These are phyloP conservation scores for Fragilariopsis cylindrus DNA, from an alignment of 108 stramenopile genomes.

Conservation along the genomic window DNA sequence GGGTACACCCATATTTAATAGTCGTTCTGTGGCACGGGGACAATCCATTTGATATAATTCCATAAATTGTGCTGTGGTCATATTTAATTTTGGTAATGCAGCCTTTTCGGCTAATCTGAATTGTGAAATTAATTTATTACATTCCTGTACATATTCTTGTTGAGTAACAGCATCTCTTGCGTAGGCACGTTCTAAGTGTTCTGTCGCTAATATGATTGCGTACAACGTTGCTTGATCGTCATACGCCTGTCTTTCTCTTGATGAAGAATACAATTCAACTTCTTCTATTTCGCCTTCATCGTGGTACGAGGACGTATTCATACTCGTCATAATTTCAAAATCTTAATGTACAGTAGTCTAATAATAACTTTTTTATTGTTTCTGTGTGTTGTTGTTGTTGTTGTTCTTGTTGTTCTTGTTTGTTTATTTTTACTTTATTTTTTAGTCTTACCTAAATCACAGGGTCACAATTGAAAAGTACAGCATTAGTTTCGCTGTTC, in stretches of 20 bases:
- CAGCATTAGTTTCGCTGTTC: too few relatives aligned
- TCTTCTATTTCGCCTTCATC: slow-evolving; percentile 33
- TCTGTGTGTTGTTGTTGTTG: not conserved
- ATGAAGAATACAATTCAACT: slow-evolving; percentile 54
- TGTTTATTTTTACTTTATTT: not conserved
- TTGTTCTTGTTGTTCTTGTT: not conserved
- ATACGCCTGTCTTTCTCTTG: slow-evolving; percentile 71
- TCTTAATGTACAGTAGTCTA: too few relatives aligned
- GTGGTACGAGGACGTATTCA: not conserved
- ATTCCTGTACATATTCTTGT: slow-evolving; percentile 88
- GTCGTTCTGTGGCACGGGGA: slow-evolving; percentile 89
- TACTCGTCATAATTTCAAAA: too few relatives aligned
- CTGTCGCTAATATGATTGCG: slow-evolving; percentile 95
- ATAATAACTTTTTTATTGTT: not conserved
- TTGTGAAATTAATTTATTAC: slow-evolving; percentile 93
- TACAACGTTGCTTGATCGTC: slow-evolving; percentile 93
- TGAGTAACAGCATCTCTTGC: slow-evolving; percentile 87
- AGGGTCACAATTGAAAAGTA: too few relatives aligned
- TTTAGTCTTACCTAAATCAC: too few relatives aligned
- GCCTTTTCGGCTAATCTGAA: slow-evolving; percentile 92
- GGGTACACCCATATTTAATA: slow-evolving; percentile 90
- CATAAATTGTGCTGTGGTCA: slow-evolving; percentile 80
- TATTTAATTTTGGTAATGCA: slow-evolving; percentile 45
- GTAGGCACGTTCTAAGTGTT: slow-evolving; percentile 95
- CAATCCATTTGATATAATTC: slow-evolving; percentile 94